Percentiles rank a stretch among this genome's conserved stretches.
phyloP scores from a whole-genome alignment of 2,329 filamentous ascomycete species.

The Geosmithia putterillii region DNA sequence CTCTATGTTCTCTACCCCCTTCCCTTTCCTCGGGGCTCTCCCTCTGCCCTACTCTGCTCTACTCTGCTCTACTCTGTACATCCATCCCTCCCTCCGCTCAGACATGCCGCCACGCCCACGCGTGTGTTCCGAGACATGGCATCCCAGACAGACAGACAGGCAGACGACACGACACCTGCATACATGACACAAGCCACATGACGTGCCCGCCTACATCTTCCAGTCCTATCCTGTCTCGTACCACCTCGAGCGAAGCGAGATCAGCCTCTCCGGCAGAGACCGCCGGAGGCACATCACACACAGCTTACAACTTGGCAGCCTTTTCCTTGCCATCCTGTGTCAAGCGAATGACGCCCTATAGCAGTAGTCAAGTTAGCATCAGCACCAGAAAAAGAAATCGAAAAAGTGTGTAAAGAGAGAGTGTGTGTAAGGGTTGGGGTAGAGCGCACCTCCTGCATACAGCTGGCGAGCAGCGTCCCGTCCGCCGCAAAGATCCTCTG shows the following conservation, averaged over 20 bases:
- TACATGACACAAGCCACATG: neutral
- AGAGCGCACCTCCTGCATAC: slow-evolving; percentile 59
- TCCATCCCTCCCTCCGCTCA: too few relatives aligned
- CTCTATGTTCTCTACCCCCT: too few relatives aligned
- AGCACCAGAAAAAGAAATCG: neutral
- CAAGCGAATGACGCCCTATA: slow-evolving; percentile 37
- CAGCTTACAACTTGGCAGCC: slow-evolving; percentile 17
- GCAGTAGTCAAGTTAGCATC: neutral
- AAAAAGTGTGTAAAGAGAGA: neutral
- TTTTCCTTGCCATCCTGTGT: slow-evolving; percentile 25
- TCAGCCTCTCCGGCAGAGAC: too few relatives aligned
- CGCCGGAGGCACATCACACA: too few relatives aligned
- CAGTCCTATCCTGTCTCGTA: too few relatives aligned
- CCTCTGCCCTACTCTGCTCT: too few relatives aligned
- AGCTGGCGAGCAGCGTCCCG: slow-evolving; percentile 64
- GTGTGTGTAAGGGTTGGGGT: neutral
- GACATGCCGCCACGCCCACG: too few relatives aligned
- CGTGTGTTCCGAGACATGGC: neutral
- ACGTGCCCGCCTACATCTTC: too few relatives aligned
- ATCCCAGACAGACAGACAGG: neutral
- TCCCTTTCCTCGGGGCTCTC: too few relatives aligned
- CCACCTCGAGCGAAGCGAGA: too few relatives aligned
- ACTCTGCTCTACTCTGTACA: neutral
- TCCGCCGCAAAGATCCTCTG: slow-evolving; percentile 63
- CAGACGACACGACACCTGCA: neutral